Conservation (phyloP, 2,329 filamentous ascomycete genomes). For the Apiospora hydei region DNA sequence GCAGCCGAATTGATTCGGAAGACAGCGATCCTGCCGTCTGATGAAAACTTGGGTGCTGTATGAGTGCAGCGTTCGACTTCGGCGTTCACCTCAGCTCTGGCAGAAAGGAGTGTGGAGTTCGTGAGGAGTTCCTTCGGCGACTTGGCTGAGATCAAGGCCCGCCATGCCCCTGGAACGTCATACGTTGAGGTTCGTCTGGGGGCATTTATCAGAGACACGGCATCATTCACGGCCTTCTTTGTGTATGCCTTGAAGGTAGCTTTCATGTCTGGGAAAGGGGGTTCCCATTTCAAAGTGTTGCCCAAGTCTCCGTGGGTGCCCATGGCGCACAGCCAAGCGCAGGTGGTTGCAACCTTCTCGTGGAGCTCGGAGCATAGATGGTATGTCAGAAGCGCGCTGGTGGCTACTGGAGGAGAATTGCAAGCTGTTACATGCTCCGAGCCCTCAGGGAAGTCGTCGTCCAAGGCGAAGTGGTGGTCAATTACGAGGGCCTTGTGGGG, state of each 20-base stretch:
- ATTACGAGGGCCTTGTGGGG: slow-evolving; percentile 64
- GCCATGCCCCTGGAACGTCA: slow-evolving; percentile 67
- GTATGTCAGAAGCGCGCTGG: slow-evolving; percentile 69
- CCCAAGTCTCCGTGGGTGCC: slow-evolving; percentile 74
- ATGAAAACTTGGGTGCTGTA: slow-evolving; percentile 68
- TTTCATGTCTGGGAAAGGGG: slow-evolving; percentile 72
- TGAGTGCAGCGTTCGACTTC: slow-evolving; percentile 69
- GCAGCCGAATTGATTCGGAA: slow-evolving; percentile 66
- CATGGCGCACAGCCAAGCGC: slow-evolving; percentile 68
- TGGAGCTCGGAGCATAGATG: slow-evolving; percentile 66
- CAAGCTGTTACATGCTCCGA: slow-evolving; percentile 67
- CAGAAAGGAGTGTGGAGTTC: slow-evolving; percentile 57
- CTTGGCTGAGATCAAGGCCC: slow-evolving; percentile 58
- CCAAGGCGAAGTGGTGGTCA: slow-evolving; percentile 67
- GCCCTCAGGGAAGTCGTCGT: slow-evolving; percentile 62
- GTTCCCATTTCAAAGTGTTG: slow-evolving; percentile 69
- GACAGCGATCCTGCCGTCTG: slow-evolving; percentile 68
- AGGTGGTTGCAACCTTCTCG: slow-evolving; percentile 53
- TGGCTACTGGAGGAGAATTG: slow-evolving; percentile 69
- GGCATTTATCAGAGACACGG: slow-evolving; percentile 70
- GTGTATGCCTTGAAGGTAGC: slow-evolving; percentile 65
- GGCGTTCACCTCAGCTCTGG: slow-evolving; percentile 64
- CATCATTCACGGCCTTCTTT: slow-evolving; percentile 68
- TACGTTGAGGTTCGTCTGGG: slow-evolving; percentile 68
- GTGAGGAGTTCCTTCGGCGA: slow-evolving; percentile 59